Conservation (phyloP, 78 protist genomes). For the Speleostelium caveatum region DNA sequence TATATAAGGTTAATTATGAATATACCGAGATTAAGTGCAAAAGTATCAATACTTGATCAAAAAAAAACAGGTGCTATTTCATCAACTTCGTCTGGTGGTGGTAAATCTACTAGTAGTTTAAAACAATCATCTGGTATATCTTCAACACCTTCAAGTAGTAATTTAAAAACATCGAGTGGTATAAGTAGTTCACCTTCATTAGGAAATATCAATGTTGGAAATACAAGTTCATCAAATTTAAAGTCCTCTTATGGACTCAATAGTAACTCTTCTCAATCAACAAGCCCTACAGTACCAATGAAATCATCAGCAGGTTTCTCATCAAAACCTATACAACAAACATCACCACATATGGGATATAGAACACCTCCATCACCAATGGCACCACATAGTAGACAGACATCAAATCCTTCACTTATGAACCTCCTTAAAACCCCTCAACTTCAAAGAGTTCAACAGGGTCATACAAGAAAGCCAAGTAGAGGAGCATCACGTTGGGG, state of each 20-base stretch:
- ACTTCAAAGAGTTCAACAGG: background rate
- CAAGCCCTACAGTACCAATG: background rate
- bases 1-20: background rate
- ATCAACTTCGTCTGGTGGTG: background rate
- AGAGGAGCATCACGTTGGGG: conserved; percentile 40
- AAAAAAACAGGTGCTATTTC: conserved; percentile 4
- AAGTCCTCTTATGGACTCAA: background rate
- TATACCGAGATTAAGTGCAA: conserved; percentile 70
- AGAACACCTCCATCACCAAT: conserved; percentile 37
- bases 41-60: conserved; percentile 51
- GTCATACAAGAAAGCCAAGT: conserved; percentile 33
- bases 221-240: background rate
- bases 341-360: background rate
- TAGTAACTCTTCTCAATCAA: background rate
- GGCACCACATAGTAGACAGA: conserved; percentile 25
- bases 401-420: conserved; percentile 11
- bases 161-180: conserved; percentile 25
- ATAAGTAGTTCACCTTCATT: background rate
- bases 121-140: background rate
- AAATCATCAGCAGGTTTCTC: conserved; percentile 10
- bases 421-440: background rate
- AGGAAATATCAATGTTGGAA: background rate
- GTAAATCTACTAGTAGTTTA: background rate
- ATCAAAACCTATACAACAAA: conserved; percentile 42
- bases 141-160: background rate